phyloP scores from a whole-genome alignment of 2,329 filamentous ascomycete species.

The Penicillium sp. region DNA sequence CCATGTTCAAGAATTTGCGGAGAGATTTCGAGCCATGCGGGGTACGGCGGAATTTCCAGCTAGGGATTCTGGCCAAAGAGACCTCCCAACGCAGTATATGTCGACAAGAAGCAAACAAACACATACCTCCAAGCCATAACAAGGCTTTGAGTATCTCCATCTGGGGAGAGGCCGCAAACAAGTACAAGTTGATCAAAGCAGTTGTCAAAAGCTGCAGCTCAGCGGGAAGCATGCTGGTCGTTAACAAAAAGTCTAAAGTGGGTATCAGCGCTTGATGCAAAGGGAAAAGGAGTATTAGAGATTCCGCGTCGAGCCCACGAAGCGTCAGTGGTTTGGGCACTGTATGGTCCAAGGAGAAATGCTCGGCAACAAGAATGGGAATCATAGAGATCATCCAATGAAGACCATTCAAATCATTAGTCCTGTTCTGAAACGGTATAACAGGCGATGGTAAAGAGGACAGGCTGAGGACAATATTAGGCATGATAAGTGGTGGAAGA shows the following conservation, averaged over 20 bases:
- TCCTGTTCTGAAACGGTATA: slow-evolving; percentile 61
- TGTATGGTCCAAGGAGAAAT: slow-evolving; percentile 35
- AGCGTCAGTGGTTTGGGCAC: slow-evolving; percentile 33
- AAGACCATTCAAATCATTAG: slow-evolving; percentile 60
- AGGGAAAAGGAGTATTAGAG: slow-evolving; percentile 68
- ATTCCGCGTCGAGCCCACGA: slow-evolving; percentile 53
- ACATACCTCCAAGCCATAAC: slow-evolving; percentile 78
- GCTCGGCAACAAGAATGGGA: slow-evolving; percentile 59
- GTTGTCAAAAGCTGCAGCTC: slow-evolving; percentile 86
- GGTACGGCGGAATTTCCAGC: slow-evolving; percentile 76
- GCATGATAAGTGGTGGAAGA: slow-evolving; percentile 62
- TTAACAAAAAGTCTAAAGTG: slow-evolving; percentile 75
- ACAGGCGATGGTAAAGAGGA: slow-evolving; percentile 71
- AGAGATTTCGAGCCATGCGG: slow-evolving; percentile 37
- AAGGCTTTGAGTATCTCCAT: slow-evolving; percentile 79
- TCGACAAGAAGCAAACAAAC: slow-evolving; percentile 69
- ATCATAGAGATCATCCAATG: slow-evolving; percentile 77
- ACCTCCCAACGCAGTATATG: slow-evolving; percentile 80
- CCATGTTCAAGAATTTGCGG: slow-evolving; percentile 40
- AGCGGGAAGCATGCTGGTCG: slow-evolving; percentile 79
- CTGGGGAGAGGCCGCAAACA: slow-evolving; percentile 78
- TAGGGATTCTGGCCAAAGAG: slow-evolving; percentile 79
- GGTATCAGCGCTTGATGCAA: slow-evolving; percentile 74
- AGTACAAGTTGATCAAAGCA: slow-evolving; percentile 73
- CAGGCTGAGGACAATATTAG: slow-evolving; percentile 78